Conservation (phyloP, 768 basidiomycete genomes). For the Tylopilus sp. region DNA sequence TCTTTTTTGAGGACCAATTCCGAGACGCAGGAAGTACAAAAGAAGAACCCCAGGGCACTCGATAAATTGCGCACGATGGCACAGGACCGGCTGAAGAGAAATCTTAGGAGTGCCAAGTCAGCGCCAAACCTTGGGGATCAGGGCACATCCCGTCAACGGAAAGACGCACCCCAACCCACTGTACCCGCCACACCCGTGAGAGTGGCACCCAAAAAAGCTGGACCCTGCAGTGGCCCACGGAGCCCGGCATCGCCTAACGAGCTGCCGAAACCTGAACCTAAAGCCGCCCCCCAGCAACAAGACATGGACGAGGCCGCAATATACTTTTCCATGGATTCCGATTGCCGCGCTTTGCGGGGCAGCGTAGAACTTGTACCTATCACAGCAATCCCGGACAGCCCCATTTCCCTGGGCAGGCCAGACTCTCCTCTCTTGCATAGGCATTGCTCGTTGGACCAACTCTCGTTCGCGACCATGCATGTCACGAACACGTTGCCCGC, state of each 20-base stretch:
- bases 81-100: slow-evolving; percentile 19
- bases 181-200: not conserved
- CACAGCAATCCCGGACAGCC: slow-evolving; percentile 23
- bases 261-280: not conserved
- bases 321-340: slow-evolving; percentile 26
- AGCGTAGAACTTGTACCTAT: slow-evolving; percentile 20
- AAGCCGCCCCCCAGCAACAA: slow-evolving; percentile 1
- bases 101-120: slow-evolving; percentile 20
- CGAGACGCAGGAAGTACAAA: slow-evolving; percentile 7
- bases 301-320: slow-evolving; percentile 22
- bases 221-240: not conserved
- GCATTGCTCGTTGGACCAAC: slow-evolving; percentile 19
- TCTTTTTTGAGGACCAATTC: slow-evolving; percentile 11
- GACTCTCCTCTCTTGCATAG: slow-evolving; percentile 25
- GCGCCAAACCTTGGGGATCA: slow-evolving; percentile 19
- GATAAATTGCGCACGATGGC: slow-evolving; percentile 11
- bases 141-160: not conserved
- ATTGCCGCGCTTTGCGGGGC: slow-evolving; percentile 13
- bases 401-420: slow-evolving; percentile 7
- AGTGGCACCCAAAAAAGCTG: not conserved
- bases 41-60: slow-evolving; percentile 3
- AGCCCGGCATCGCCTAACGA: not conserved
- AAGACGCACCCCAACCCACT: not conserved
- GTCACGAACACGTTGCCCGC: not conserved
- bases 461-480: slow-evolving; percentile 5